Evolutionary conservation across 306 rosid genomes (phyloP), one percentile per base, ranked within the genome.

Genomic region (Vigna nakashimae): DNA sequence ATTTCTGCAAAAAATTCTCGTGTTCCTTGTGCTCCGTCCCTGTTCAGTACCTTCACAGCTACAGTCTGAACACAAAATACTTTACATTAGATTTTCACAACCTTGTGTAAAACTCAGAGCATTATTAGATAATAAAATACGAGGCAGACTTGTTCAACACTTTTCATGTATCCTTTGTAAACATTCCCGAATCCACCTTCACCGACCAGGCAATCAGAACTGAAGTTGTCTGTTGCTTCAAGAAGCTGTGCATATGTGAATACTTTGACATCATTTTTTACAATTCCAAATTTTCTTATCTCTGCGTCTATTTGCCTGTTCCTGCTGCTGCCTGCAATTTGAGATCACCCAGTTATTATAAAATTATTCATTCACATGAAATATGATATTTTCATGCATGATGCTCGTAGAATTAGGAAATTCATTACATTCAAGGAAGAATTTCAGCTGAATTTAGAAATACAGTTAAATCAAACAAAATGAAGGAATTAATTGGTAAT

Each of bases 161-260:
- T 88, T n/a, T 81, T 56, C 14, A 90, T 8, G 82, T 82, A 67
- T 72, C 92, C 96, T 80, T 78, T 87, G 75, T 88, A 90, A 11
- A 88, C 92, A 56, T 46, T 85, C 51, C 96, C 96, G 7, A 85
- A 88, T 72, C 96, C 96, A 75, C 96, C 96, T 83, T 87, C 91
- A 0, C 92, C 96, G 1, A 87, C 10, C 50, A 80, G 74, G 60
- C 49, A 26, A 13, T 76, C 86, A 55, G 75, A 5, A 75, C 60
- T 85, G 74, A 83, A 90, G 32, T 84, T 71, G 26, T 87, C 82
- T 11, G 96, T 88, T 60, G 96, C 87, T 4, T 64, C 72, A 65
- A 50, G 65, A 0, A 90, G 20, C 51, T 90, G 86, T 16, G 73
- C 68, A 62, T 77, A 82, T 3, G 85, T 74, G 77, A 90, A 87